These are phyloP conservation scores for Boletus pseudopeckii DNA, from an alignment of 768 basidiomycete species.

Conservation along the genomic window DNA sequence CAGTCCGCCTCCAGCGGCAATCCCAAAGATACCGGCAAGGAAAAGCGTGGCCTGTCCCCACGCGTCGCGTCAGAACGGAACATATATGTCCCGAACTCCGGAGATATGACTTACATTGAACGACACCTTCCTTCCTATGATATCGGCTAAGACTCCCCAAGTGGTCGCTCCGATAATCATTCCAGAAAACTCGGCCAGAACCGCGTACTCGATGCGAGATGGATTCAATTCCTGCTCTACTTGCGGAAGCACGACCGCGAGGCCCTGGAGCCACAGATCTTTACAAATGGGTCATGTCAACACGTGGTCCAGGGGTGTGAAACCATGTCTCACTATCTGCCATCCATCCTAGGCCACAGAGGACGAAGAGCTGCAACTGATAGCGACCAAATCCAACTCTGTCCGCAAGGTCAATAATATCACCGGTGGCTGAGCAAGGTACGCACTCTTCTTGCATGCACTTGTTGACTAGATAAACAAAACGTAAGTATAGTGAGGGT, in stretches of 20 bases:
- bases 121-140: conserved; percentile 45
- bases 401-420: background rate
- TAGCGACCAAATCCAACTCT: conserved; percentile 52
- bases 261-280: conserved; percentile 44
- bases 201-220: conserved; percentile 41
- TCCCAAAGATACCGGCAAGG: conserved; percentile 46
- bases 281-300: background rate
- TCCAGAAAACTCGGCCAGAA: conserved; percentile 45
- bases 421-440: conserved; percentile 1
- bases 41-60: conserved; percentile 32
- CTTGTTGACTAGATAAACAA: conserved; percentile 37
- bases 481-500: background rate
- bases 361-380: conserved; percentile 45
- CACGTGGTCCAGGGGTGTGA: conserved; percentile 22
- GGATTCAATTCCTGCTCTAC: conserved; percentile 43
- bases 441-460: conserved; percentile 45
- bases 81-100: background rate
- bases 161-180: conserved; percentile 46
- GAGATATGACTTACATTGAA: conserved; percentile 33
- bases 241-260: conserved; percentile 44
- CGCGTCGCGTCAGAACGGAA: background rate
- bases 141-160: conserved; percentile 50
- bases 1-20: conserved; percentile 44
- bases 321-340: conserved; percentile 40
- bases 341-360: conserved; percentile 48